These are phyloP conservation scores for Vanrija sp. DNA, from an alignment of 1,284 basidiomycete genomes.

Conservation along the genomic window DNA sequence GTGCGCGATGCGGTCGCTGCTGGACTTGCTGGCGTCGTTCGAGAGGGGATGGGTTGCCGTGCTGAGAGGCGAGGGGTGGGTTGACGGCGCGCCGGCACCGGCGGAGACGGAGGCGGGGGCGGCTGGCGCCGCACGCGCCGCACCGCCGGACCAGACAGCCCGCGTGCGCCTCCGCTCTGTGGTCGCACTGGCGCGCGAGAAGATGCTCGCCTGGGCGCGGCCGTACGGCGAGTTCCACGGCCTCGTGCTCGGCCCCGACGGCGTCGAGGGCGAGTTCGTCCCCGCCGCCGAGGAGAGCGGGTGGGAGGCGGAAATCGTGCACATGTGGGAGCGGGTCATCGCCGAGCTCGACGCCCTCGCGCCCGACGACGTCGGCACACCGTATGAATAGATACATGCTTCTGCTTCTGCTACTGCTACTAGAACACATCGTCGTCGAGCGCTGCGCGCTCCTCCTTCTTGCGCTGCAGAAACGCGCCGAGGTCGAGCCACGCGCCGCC, in stretches of 20 bases:
- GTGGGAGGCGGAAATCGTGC: slow-evolving; percentile 23
- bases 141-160: slow-evolving; percentile 23
- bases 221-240: slow-evolving; percentile 34
- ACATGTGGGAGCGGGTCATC: background rate
- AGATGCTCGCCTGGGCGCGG: slow-evolving; percentile 33
- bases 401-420: background rate
- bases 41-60: slow-evolving; percentile 33
- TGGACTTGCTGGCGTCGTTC: slow-evolving; percentile 21
- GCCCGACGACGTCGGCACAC: background rate
- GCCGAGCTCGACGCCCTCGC: background rate
- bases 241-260: slow-evolving; percentile 9
- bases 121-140: slow-evolving; percentile 7
- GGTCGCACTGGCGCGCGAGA: slow-evolving; percentile 20
- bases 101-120: background rate
- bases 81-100: background rate
- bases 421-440: slow-evolving; percentile 5
- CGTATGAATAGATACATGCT: slow-evolving; percentile 2
- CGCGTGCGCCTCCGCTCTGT: slow-evolving; percentile 32
- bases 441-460: slow-evolving; percentile 14
- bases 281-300: background rate
- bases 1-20: slow-evolving; percentile 13
- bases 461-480: slow-evolving; percentile 17
- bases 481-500: slow-evolving; percentile 39
- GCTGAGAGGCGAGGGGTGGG: slow-evolving; percentile 26
- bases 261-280: slow-evolving; percentile 9